Evolutionary conservation across 1,284 basidiomycete species (phyloP), one percentile per base, ranked within the genome.

Genomic region (Microbotryum scabiosae): DNA sequence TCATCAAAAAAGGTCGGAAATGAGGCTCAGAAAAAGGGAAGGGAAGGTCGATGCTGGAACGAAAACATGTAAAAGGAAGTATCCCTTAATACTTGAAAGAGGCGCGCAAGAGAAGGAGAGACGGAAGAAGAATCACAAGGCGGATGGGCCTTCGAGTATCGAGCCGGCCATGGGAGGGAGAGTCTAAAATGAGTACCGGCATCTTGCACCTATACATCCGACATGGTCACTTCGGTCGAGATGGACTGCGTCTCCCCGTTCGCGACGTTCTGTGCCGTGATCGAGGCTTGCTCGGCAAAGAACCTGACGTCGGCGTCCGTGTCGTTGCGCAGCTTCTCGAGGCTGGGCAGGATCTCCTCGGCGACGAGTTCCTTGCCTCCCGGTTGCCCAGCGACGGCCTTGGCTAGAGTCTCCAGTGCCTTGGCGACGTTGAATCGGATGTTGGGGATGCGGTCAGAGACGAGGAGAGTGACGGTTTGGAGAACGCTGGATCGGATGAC

Each of bases 341-440:
- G 76, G 18, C 84, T 84, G 28, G 93, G 91, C 23, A 88, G 74
- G 68, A 97, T 83, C 75, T 84, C 84, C 70, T 85, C 79, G 69
- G 82, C 80, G 50, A 87, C 81, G 59, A 94, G 81, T 68, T 85
- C 82, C 63, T 81, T 82, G 10, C 92, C 93, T 61, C 90, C 88
- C 3, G 84, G 76, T 36, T 78, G 76, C 32, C 80, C 79, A 28
- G 75, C 82, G 63, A 90, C 85, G 1, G 87, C 84, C 21, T 78
- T 78, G 0, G 88, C 88, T 28, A 69, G 63, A 28, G 69, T 69
- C 78, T 97, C 91, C 69, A 96, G 79, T 21, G 89, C 87, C 76
- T 97, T 97, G 51, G 93, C 89, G 41, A 97, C 92, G 75, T 98
- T 98, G 82, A 98, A 99, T 49, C 96, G 88, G 75, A 98, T 98